Conservation (phyloP, 2,329 filamentous ascomycete species). For the Hymenoscyphus albidus region DNA sequence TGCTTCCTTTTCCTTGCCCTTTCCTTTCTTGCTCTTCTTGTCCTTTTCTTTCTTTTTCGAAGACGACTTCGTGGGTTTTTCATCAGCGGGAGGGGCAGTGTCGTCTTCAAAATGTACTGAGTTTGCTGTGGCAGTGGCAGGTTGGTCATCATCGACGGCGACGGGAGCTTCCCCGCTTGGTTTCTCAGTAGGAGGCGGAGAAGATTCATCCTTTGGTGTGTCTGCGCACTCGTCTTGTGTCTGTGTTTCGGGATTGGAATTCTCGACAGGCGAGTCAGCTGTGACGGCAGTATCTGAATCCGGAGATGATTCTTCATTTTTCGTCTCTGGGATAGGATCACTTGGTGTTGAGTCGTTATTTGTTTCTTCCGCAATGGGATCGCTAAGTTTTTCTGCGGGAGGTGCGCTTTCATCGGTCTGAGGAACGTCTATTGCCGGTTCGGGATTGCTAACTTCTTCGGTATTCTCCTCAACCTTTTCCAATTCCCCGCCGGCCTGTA, state of each 20-base stretch:
- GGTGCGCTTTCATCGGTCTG: neutral
- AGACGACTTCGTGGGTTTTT: slow-evolving; percentile 4
- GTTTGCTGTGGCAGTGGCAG: slow-evolving; percentile 2
- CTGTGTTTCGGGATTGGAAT: neutral
- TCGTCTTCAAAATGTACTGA: slow-evolving; percentile 21
- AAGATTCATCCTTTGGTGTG: slow-evolving; percentile 3
- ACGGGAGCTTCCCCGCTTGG: neutral
- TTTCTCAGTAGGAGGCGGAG: neutral
- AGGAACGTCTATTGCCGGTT: neutral
- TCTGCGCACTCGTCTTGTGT: slow-evolving; percentile 1
- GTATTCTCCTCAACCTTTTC: neutral
- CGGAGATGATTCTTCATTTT: neutral
- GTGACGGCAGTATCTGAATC: neutral
- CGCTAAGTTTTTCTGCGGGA: neutral
- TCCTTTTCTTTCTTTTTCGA: slow-evolving; percentile 11
- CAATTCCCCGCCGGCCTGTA: neutral
- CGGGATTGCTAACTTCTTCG: neutral
- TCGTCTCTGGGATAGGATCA: neutral
- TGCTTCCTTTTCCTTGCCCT: neutral
- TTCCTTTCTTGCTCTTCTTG: slow-evolving; percentile 8
- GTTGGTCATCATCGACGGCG: neutral
- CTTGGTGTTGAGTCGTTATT: neutral
- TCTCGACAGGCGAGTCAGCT: neutral
- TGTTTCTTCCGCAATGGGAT: neutral
- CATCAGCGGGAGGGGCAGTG: slow-evolving; percentile 14